Conservation (phyloP, 805 yeast species). For the Novakomyces olei region DNA sequence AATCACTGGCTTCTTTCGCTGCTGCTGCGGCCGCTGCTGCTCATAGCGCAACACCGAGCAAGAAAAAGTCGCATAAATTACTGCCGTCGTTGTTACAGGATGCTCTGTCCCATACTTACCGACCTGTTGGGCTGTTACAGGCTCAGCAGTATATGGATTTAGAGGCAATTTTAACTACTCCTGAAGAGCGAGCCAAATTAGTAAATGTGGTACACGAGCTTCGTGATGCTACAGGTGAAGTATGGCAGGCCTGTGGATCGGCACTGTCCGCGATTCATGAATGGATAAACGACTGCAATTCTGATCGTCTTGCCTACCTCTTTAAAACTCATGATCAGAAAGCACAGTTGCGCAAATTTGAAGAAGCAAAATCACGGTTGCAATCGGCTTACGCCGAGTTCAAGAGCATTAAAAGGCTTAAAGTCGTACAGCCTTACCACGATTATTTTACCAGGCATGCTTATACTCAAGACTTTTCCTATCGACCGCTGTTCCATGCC, state of each 20-base stretch:
- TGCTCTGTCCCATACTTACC: background rate
- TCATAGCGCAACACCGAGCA: background rate
- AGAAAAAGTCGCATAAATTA: background rate
- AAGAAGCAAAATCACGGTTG: background rate
- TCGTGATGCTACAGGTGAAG: background rate
- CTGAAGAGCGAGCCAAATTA: background rate
- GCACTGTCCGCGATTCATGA: background rate
- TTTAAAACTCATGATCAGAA: background rate
- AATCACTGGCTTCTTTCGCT: background rate
- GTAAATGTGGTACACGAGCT: background rate
- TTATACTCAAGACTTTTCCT: background rate
- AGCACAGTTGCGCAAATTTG: background rate
- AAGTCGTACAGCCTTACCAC: constrained; percentile 1
- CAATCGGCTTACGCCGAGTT: background rate
- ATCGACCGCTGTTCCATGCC: background rate
- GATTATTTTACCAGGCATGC: background rate
- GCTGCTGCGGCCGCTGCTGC: background rate
- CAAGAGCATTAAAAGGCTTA: background rate
- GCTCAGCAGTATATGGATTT: constrained; percentile 3
- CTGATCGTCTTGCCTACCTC: constrained; percentile 1
- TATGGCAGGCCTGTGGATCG: background rate
- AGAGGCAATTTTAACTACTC: background rate
- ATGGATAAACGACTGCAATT: constrained; percentile 1
- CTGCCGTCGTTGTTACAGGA: background rate
- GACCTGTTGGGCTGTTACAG: constrained; percentile 2